A percentile compares a stretch with the other conserved stretches of the same genome.
Conservation (phyloP, 2,329 filamentous ascomycete species). For the Sclerotiophoma versabilis region DNA sequence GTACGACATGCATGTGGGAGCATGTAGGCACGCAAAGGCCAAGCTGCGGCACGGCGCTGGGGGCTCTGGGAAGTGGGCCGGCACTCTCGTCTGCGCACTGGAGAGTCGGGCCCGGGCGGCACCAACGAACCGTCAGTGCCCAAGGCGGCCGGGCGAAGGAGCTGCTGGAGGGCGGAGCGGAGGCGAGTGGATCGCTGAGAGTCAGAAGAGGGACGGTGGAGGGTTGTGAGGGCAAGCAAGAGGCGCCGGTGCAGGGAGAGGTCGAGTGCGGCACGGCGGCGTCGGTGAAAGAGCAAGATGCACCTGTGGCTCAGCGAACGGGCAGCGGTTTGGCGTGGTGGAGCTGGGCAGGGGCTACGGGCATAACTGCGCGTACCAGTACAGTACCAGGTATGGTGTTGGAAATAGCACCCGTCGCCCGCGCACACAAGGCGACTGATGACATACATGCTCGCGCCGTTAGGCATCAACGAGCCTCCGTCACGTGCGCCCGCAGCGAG, state of each 20-base stretch:
- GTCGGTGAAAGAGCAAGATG: constrained; percentile 15
- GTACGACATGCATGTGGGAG: constrained; percentile 32
- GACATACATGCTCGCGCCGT: constrained; percentile 13
- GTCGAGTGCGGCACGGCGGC: neutral
- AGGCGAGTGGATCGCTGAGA: constrained; percentile 7
- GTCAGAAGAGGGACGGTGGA: constrained; percentile 10
- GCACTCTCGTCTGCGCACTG: constrained; percentile 22
- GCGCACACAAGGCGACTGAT: constrained; percentile 17
- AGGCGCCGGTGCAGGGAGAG: constrained; percentile 4
- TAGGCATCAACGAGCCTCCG: constrained; percentile 22
- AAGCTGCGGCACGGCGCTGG: constrained; percentile 10
- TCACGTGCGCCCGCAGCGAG: neutral
- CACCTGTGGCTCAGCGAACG: constrained; percentile 16
- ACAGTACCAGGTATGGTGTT: constrained; percentile 15
- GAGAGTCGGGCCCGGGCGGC: constrained; percentile 18
- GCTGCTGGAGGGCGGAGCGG: constrained; percentile 19
- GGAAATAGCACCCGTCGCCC: constrained; percentile 27
- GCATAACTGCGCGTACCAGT: constrained; percentile 36
- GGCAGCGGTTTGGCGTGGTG: constrained; percentile 3
- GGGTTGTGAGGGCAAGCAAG: constrained; percentile 11
- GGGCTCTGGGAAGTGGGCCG: constrained; percentile 26
- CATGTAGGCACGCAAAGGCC: constrained; percentile 29
- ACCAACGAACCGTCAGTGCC: constrained; percentile 34
- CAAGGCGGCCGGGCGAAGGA: constrained; percentile 23
- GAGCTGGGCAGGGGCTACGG: constrained; percentile 25